Conservation (phyloP, 257 asterid species). For the Lycium ferocissimum region DNA sequence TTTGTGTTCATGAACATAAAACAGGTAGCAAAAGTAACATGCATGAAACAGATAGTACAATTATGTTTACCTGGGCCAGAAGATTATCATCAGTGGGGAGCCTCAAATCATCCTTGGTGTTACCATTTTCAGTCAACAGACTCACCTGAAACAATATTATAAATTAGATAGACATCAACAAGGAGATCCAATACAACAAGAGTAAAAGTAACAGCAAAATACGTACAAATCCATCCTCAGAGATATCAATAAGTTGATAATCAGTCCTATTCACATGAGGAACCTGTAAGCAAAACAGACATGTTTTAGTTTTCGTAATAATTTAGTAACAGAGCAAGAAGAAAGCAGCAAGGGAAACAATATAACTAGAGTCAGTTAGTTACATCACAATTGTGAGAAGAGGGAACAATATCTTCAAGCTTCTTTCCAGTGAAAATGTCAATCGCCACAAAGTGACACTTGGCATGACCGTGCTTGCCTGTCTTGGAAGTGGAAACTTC, state of each 20-base stretch:
- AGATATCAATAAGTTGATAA: constrained; percentile 49
- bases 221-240: constrained; percentile 54
- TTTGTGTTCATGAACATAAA: not conserved
- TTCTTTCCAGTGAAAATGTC: constrained; percentile 55
- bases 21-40: not conserved
- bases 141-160: constrained; percentile 36
- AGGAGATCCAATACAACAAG: not conserved
- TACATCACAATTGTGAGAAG: constrained; percentile 59
- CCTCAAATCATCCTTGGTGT: constrained; percentile 54
- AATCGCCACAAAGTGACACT: constrained; percentile 56
- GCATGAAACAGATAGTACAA: not conserved
- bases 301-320: not conserved
- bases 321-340: not conserved
- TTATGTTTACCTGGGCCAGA: constrained; percentile 42
- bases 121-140: constrained; percentile 51
- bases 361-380: not conserved
- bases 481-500: constrained; percentile 60
- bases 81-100: constrained; percentile 52
- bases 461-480: constrained; percentile 60
- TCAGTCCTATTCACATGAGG: constrained; percentile 57
- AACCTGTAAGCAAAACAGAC: constrained; percentile 35
- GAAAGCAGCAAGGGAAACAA: not conserved
- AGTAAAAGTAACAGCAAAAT: not conserved
- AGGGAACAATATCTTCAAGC: constrained; percentile 59
- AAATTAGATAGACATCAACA: not conserved